phyloP scores from a whole-genome alignment of 1,139 yeast genomes.

The Protomyces arabidopsidicola region DNA sequence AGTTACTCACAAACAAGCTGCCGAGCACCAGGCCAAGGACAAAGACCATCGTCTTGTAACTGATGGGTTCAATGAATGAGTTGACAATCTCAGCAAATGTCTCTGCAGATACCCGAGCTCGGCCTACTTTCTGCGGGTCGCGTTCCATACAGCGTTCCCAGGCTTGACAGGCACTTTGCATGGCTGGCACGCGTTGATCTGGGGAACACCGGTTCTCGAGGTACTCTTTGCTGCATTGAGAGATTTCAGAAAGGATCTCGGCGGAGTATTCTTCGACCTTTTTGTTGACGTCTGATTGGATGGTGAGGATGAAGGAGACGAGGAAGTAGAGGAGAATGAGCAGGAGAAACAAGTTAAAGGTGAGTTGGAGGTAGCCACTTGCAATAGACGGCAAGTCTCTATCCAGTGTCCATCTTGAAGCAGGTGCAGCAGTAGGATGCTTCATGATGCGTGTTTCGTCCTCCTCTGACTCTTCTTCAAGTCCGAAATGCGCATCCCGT shows the following conservation, averaged over 20 bases:
- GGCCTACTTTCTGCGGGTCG: slow-evolving; percentile 75
- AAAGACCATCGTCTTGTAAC: slow-evolving; percentile 60
- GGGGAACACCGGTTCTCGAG: slow-evolving; percentile 64
- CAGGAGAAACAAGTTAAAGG: slow-evolving; percentile 59
- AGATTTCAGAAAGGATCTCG: slow-evolving; percentile 61
- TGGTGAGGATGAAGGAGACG: slow-evolving; percentile 53
- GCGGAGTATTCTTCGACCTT: slow-evolving; percentile 50
- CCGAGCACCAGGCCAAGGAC: slow-evolving; percentile 34
- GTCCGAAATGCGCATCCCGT: slow-evolving; percentile 5
- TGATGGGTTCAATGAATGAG: slow-evolving; percentile 68
- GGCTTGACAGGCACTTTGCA: slow-evolving; percentile 62
- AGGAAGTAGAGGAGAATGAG: slow-evolving; percentile 53
- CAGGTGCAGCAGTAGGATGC: slow-evolving; percentile 45
- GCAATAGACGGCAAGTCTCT: slow-evolving; percentile 54
- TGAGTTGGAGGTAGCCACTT: slow-evolving; percentile 65
- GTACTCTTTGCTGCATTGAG: slow-evolving; percentile 66
- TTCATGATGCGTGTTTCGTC: slow-evolving; percentile 32
- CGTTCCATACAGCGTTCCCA: slow-evolving; percentile 86
- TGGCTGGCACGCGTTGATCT: slow-evolving; percentile 56
- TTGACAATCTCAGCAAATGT: slow-evolving; percentile 77
- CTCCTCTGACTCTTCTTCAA: slow-evolving; percentile 38
- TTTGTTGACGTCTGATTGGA: slow-evolving; percentile 65
- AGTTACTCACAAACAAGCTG: slow-evolving; percentile 34
- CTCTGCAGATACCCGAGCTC: slow-evolving; percentile 72
- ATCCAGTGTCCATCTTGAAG: slow-evolving; percentile 37